phyloP scores from a whole-genome alignment of 306 rosid species.

The Vigna mungo region DNA sequence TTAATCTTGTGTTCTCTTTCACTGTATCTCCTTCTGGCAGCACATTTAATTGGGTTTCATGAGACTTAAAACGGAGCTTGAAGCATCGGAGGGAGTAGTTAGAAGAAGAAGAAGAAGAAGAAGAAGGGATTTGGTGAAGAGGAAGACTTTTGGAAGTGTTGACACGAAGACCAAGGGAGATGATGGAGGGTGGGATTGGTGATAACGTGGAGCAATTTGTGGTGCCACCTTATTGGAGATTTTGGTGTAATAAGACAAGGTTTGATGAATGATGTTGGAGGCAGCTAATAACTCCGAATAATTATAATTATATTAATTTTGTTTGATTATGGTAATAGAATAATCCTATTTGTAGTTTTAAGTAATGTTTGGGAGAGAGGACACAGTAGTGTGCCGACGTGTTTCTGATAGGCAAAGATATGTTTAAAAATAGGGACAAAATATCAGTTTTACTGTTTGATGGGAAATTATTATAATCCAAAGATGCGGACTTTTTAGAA shows the following conservation, averaged over 20 bases:
- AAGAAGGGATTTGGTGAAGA: neutral
- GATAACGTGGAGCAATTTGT: conserved; percentile 52
- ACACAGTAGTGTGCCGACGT: conserved; percentile 40
- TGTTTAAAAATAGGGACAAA: conserved; percentile 16
- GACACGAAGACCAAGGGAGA: conserved; percentile 41
- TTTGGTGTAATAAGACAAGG: conserved; percentile 52
- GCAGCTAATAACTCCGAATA: conserved; percentile 6
- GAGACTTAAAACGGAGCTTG: neutral
- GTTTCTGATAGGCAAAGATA: conserved; percentile 19
- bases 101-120: neutral
- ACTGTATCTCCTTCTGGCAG: neutral
- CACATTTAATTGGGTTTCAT: neutral
- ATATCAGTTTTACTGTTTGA: conserved; percentile 27
- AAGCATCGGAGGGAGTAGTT: neutral
- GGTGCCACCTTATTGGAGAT: conserved; percentile 51
- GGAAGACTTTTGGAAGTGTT: conserved; percentile 32
- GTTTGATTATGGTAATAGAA: conserved; percentile 28
- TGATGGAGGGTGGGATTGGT: conserved; percentile 46
- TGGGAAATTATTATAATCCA: conserved; percentile 11
- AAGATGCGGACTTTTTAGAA: conserved; percentile 10
- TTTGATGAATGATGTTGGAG: conserved; percentile 41
- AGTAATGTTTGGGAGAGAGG: conserved; percentile 22
- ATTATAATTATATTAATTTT: neutral
- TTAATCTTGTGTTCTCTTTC: too few relatives aligned
- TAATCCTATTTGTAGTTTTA: neutral